phyloP scores from a whole-genome alignment of 257 asterid species.

The Nicotiana tomentosiformis region DNA sequence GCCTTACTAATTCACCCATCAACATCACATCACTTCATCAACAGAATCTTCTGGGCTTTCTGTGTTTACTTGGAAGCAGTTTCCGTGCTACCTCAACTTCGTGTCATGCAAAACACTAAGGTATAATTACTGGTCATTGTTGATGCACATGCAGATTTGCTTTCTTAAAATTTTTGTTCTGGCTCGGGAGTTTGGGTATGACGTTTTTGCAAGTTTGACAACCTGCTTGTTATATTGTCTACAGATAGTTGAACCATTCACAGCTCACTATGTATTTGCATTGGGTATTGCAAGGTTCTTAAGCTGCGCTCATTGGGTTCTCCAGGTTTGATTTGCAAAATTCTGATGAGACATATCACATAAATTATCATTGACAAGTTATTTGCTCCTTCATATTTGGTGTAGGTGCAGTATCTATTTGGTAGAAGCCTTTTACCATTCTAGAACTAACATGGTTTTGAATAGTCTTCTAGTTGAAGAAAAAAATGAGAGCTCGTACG shows the following conservation, averaged over 20 bases:
- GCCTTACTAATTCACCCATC: slow-evolving; percentile 63
- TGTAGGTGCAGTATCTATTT: neutral
- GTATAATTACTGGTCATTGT: slow-evolving; percentile 19
- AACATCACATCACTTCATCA: slow-evolving; percentile 52
- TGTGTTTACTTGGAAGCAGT: slow-evolving; percentile 77
- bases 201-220: neutral
- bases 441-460: neutral
- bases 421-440: neutral
- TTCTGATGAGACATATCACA: neutral
- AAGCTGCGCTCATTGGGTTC: slow-evolving; percentile 85
- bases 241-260: slow-evolving; percentile 81
- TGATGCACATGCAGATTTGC: neutral
- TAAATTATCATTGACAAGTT: neutral
- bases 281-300: slow-evolving; percentile 76
- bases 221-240: slow-evolving; percentile 1
- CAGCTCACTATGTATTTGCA: slow-evolving; percentile 74
- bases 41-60: slow-evolving; percentile 70
- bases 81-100: slow-evolving; percentile 66
- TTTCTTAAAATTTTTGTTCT: neutral
- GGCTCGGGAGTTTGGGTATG: neutral
- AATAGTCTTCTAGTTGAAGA: neutral
- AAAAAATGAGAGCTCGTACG: neutral
- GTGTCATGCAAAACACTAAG: slow-evolving; percentile 74
- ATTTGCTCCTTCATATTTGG: neutral
- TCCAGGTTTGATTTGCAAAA: slow-evolving; percentile 49